Base-by-base conservation (phyloP, 441 rosid species). In the Pelargonium cotyledonis region DNA sequence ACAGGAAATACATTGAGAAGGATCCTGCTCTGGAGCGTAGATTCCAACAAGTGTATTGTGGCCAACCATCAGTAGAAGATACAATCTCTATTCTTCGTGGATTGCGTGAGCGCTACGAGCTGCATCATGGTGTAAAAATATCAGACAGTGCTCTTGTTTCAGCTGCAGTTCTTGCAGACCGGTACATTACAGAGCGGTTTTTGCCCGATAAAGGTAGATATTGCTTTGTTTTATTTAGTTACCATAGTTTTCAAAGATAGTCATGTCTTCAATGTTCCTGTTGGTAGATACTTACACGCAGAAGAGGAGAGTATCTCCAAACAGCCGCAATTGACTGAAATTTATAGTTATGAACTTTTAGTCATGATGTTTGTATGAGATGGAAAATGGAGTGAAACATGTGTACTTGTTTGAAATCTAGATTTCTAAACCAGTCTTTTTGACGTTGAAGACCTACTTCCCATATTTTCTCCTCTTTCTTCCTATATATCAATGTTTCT, bases 1-100 rank as follows among this genome's bases (percentile, higher is more conserved):
- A 91, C 82, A 80, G 97, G 67, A 80, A 83, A 74, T 89, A 94
- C 79, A 84, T 94, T 70, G 99, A 94, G 86, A 89, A 84, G 71
- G 97, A 94, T 72, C 94, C 94, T 58, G 97, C 98, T 61, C 68
- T 94, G 64, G 97, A 90, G 68, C 84, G 98, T 53, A 85, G 98
- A 31, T 94, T 94, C 76, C 99, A 94, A 84, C 97, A 96, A 9
- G 96, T 95, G 57, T 82, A 72, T 78, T 89, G 90, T 65, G 87
- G 92, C n/a, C 96, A 91, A 77, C 97, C 97, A 55, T 65, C 91
- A 60, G 87, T 90, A 69, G 97, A 94, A 65, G 99, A 94, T 78
- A 84, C 97, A 6, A 79, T 94, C 66, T 87, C 80, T 82, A 94
- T 94, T 75, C 77, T 94, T 79, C 79, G 82, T 65, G 99, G 99